These are phyloP conservation scores for Saxispiralis lemnorum DNA, from an alignment of 495 filamentous ascomycete species.

Conservation along the genomic window DNA sequence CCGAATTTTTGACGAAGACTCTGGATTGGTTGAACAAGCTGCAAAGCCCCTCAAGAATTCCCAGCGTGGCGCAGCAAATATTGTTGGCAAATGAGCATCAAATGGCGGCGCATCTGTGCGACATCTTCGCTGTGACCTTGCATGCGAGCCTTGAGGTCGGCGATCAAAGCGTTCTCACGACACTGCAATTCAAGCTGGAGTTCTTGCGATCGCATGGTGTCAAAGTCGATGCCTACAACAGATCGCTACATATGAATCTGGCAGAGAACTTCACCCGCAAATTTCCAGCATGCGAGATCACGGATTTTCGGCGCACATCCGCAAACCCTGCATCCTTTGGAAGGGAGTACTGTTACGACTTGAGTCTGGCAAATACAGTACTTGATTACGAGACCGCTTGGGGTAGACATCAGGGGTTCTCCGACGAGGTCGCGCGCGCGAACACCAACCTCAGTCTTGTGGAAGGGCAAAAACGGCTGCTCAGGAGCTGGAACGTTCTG, in stretches of 20 bases:
- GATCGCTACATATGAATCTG: conserved; percentile 67
- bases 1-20: conserved; percentile 49
- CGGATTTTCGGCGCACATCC: conserved; percentile 50
- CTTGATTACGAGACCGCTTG: conserved; percentile 60
- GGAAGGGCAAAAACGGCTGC: conserved; percentile 75
- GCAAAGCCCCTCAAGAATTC: conserved; percentile 20
- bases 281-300: conserved; percentile 53
- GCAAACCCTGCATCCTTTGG: conserved; percentile 40
- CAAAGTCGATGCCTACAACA: conserved; percentile 53
- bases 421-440: conserved; percentile 60
- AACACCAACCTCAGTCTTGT: conserved; percentile 83
- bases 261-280: conserved; percentile 65
- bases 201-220: conserved; percentile 64
- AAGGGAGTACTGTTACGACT: conserved; percentile 60
- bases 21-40: conserved; percentile 32
- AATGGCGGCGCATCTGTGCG: conserved; percentile 64
- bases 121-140: conserved; percentile 80
- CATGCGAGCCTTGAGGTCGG: conserved; percentile 61
- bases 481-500: conserved; percentile 78
- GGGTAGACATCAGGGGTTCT: conserved; percentile 55
- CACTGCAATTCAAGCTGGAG: conserved; percentile 46
- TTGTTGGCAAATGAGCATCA: conserved; percentile 41
- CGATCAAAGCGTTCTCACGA: conserved; percentile 45
- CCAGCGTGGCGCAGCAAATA: conserved; percentile 28
- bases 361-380: conserved; percentile 52